These are phyloP conservation scores for Tinospora cordifolia DNA, from an alignment of 164 flowering plant species.

Conservation along the genomic window DNA sequence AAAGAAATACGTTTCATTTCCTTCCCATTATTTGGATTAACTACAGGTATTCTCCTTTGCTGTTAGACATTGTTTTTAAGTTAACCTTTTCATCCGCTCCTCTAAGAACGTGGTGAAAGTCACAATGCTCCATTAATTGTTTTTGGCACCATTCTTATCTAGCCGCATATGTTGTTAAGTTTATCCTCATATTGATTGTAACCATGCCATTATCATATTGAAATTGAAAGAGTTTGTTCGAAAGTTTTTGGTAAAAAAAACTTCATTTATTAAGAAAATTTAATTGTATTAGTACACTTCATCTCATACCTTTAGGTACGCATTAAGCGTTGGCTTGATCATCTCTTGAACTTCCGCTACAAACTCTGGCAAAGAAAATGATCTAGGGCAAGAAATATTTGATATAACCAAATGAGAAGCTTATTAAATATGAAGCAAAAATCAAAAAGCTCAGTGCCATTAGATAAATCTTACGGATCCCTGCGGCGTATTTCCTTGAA, in stretches of 20 bases:
- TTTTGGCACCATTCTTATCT: constrained; percentile 7
- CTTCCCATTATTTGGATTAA: no score
- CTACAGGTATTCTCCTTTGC: no score
- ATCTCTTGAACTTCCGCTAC: constrained; percentile 87
- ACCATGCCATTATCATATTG: no score
- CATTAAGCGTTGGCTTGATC: constrained; percentile 64
- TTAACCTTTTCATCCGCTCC: not conserved
- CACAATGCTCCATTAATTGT: constrained; percentile 76
- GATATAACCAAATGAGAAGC: not conserved
- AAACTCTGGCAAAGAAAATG: constrained; percentile 86
- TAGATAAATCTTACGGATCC: constrained; percentile 61
- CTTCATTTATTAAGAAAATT: not conserved
- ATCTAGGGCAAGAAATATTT: constrained; percentile 31
- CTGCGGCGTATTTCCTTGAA: constrained; percentile 81
- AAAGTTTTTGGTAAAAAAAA: no score
- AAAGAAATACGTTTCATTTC: no score
- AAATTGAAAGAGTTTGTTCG: no score
- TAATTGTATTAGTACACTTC: not conserved
- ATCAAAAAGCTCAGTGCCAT: not conserved
- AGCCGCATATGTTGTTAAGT: not conserved
- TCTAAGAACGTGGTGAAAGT: not conserved
- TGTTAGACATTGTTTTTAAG: no score
- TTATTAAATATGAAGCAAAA: not conserved
- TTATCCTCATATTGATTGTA: not conserved
- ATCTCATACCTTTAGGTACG: constrained; percentile 65